A percentile compares a stretch with the other conserved stretches of the same genome.
These are phyloP conservation scores for Quaeritorhiza haematococci DNA, from an alignment of 371 early-diverging fungal species.

Conservation along the genomic window DNA sequence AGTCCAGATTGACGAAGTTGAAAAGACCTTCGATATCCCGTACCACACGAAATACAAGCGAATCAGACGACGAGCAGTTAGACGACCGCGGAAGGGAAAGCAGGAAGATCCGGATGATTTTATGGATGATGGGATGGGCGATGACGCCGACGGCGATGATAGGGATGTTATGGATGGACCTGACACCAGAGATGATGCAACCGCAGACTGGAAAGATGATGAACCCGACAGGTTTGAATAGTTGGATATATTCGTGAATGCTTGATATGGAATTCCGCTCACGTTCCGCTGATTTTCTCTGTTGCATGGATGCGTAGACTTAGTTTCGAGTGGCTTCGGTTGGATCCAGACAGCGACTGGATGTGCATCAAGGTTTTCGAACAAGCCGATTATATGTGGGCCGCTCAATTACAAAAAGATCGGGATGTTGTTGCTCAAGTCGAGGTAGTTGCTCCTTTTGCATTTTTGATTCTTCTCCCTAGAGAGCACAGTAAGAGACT, in stretches of 20 bases:
- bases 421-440: constrained; percentile 94
- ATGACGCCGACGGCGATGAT: constrained; percentile 59
- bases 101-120: no score
- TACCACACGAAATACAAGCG: constrained; percentile 96
- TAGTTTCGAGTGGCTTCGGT: constrained; percentile 96
- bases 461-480: constrained; percentile 20
- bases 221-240: constrained; percentile 51
- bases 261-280: no score
- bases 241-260: not conserved
- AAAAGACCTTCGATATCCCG: constrained; percentile 78
- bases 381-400: constrained; percentile 96
- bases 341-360: constrained; percentile 96
- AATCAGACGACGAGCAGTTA: constrained; percentile 60
- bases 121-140: constrained; percentile 46
- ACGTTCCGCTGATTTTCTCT: no score
- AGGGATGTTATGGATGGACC: not conserved
- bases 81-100: no score
- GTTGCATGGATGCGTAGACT: no score
- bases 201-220: constrained; percentile 60
- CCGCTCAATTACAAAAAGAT: constrained; percentile 88
- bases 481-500: not conserved
- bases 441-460: constrained; percentile 56
- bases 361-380: constrained; percentile 81
- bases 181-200: constrained; percentile 8
- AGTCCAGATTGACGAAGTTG: constrained; percentile 70